Base-by-base conservation (phyloP, 331 rosid species). In the Erythrophleum ivorense region DNA sequence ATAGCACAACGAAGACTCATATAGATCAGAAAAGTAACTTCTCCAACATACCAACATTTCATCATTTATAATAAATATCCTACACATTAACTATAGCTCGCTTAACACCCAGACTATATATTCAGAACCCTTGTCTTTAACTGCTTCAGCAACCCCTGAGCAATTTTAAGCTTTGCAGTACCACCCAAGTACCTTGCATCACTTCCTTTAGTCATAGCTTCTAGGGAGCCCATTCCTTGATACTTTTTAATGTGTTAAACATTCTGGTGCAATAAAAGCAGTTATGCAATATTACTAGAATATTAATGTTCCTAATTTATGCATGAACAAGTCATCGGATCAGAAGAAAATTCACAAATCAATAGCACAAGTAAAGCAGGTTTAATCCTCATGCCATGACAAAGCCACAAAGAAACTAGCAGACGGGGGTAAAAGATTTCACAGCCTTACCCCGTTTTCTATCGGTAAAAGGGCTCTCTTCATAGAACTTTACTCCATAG, bases 101-200 rank as follows among this genome's bases (percentile, higher is more conserved):
- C 60, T 54, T 1, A 15, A 18, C 60, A 53, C 58, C 58, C 58
- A 53, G 3, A 53, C 58, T 53, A 53, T 53, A 14, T 14, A 3
- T 53, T 53, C 19, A 70, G 98, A 94, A 71, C 97, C 97, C 87
- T 94, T 94, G 75, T 94, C 97, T 71, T 88, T 92, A 76, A 94
- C 97, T 18, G 94, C 91, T 78, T 97, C 98, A 80, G 92, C 97
- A 71, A 94, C 97, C 97, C 97, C 41, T 94, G 98, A 59, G 98
- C 97, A 83, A 94, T 92, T 88, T 94, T 94, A 57, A 94, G 92
- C 78, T 90, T 91, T 33, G 93, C 90, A 12, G 88, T 90, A 48
- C 92, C 97, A 9, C 97, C 97, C 79, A 91, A 84, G 80, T 94
- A 92, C 83, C 98, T 86, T 13, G 84, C 87, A 76, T 94, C 98